A percentile compares a stretch with the other conserved stretches of the same genome.
These are phyloP conservation scores for Salicornia ramosissima DNA, from an alignment of 148 eudicot species.

Conservation along the genomic window DNA sequence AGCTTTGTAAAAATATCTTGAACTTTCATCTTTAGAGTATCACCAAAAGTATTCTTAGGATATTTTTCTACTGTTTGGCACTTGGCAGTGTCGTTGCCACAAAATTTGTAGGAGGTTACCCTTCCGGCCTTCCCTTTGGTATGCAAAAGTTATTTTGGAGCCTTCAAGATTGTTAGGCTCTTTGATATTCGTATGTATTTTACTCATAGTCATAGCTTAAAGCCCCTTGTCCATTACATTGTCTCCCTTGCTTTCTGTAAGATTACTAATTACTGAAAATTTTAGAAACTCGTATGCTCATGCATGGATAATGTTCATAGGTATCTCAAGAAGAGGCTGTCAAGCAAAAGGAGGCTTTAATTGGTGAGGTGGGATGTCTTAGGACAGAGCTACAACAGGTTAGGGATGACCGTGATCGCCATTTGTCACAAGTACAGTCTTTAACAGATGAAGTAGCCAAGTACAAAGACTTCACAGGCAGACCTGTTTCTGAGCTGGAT, in stretches of 20 bases:
- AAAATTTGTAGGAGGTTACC: no score
- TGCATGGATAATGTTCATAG: constrained; percentile 32
- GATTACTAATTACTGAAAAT: neutral
- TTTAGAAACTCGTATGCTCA: neutral
- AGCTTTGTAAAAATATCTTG: neutral
- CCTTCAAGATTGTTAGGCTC: neutral
- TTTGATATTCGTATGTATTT: neutral
- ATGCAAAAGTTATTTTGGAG: neutral
- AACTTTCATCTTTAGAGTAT: neutral
- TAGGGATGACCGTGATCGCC: constrained; percentile 80
- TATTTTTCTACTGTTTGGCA: no score
- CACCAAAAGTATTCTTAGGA: neutral
- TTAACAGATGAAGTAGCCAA: constrained; percentile 57
- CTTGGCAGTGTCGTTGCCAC: no score
- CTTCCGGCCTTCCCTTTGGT: neutral
- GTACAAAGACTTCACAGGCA: constrained; percentile 59
- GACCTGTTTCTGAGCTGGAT: constrained; percentile 60
- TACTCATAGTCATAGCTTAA: neutral
- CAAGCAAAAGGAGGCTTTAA: constrained; percentile 69
- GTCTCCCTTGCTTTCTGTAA: neutral
- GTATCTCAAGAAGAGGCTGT: constrained; percentile 63
- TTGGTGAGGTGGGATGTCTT: constrained; percentile 57
- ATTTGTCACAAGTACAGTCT: constrained; percentile 47
- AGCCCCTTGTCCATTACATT: neutral
- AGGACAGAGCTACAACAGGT: constrained; percentile 68